Evolutionary conservation across 306 rosid species (phyloP).

Genomic region (Pterocarpus santalinus): DNA sequence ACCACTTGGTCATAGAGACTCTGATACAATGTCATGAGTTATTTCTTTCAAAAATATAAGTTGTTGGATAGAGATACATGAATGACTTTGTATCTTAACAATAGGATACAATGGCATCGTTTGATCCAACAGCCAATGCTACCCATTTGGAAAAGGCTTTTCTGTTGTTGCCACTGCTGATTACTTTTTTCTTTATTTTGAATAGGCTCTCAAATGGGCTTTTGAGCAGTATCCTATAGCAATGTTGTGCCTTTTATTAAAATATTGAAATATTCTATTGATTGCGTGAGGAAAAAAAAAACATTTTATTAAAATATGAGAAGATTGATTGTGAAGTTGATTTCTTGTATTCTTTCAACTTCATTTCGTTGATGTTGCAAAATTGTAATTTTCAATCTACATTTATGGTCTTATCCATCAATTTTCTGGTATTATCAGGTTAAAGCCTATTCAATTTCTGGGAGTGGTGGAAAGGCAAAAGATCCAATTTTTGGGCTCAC

Average conservation of each 20-base stretch:
- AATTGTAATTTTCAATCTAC: not conserved
- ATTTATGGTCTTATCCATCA: constrained; percentile 24
- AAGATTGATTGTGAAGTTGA: not conserved
- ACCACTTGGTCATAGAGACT: too few relatives aligned
- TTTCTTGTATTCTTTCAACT: constrained; percentile 2
- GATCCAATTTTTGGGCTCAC: constrained; percentile 89
- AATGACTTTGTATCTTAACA: too few relatives aligned
- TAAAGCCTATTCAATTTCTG: constrained; percentile 67
- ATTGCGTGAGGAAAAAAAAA: not conserved
- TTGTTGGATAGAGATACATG: too few relatives aligned
- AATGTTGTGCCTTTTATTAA: not conserved
- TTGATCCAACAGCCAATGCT: not conserved
- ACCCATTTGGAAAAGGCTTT: not conserved
- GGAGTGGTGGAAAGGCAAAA: constrained; percentile 82
- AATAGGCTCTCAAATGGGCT: not conserved
- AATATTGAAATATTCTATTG: not conserved
- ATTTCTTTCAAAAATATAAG: too few relatives aligned
- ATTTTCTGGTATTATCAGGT: constrained; percentile 57
- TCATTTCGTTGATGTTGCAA: constrained; percentile 14
- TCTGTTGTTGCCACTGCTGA: not conserved
- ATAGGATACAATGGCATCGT: too few relatives aligned
- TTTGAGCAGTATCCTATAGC: not conserved
- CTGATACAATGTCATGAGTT: too few relatives aligned
- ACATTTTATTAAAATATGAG: constrained; percentile 7
- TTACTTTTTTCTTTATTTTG: not conserved